Evolutionary conservation across 1,284 basidiomycete genomes (phyloP).

Genomic region (Puccinia horiana): DNA sequence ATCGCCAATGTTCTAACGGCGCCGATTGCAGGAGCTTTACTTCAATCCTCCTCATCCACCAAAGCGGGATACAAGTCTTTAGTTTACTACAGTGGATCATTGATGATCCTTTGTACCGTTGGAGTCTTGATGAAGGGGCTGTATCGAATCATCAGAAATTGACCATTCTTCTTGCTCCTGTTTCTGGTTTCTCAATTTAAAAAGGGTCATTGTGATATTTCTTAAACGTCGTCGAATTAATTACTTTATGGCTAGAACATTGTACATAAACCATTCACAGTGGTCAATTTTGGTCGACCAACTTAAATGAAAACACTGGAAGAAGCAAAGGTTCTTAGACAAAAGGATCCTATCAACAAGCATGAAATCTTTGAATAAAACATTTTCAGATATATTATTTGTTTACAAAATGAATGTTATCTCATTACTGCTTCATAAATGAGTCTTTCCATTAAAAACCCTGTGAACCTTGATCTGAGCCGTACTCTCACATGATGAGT

Average conservation of each 20-base stretch:
- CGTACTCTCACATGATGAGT: no score
- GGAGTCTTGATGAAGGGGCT: conserved; percentile 10
- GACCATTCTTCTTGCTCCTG: not conserved
- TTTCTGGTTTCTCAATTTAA: not conserved
- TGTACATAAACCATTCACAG: no score
- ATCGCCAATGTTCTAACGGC: conserved; percentile 37
- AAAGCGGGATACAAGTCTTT: conserved; percentile 26
- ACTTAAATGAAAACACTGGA: no score
- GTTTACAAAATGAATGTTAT: not conserved
- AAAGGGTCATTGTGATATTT: not conserved
- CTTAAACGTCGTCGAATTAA: no score
- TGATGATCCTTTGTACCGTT: conserved; percentile 35
- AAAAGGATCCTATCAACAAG: no score
- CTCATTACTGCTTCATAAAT: no score
- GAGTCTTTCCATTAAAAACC: no score
- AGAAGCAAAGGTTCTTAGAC: no score
- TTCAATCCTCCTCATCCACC: conserved; percentile 9
- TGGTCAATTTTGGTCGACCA: no score
- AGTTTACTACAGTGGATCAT: conserved; percentile 41
- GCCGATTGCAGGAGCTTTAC: conserved; percentile 38
- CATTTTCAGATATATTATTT: not conserved
- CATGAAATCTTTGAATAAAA: not conserved
- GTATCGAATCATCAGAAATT: conserved; percentile 8
- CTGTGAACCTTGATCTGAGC: no score
- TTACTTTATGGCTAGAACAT: no score